These are phyloP conservation scores for Corymbia calophylla DNA, from an alignment of 441 rosid species.

Conservation along the genomic window DNA sequence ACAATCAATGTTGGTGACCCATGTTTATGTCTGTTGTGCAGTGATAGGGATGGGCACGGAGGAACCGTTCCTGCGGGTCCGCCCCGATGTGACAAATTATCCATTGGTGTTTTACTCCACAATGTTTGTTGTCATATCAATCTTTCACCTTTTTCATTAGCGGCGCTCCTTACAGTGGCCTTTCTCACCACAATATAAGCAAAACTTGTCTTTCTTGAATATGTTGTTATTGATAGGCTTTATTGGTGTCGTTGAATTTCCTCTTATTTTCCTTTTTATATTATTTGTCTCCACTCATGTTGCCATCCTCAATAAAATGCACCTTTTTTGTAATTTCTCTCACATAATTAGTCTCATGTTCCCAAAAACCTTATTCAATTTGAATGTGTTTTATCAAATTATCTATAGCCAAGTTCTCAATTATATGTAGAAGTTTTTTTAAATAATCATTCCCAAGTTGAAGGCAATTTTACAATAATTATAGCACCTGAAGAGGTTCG, in stretches of 20 bases:
- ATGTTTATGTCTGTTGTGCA: too few relatives aligned
- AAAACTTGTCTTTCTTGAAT: not conserved
- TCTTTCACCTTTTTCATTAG: not conserved
- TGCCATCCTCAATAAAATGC: not conserved
- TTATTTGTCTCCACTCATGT: not conserved
- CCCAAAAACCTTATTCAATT: not conserved
- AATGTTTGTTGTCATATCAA: not conserved
- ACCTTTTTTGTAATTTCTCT: not conserved
- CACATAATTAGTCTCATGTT: not conserved
- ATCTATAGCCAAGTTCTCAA: too few relatives aligned
- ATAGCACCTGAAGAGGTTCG: accelerated
- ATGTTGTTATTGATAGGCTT: not conserved
- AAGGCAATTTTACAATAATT: too few relatives aligned
- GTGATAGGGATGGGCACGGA: not conserved
- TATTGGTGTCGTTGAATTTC: not conserved
- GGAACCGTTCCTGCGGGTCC: not conserved
- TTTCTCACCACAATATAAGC: not conserved
- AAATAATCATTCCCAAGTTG: too few relatives aligned
- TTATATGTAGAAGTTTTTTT: too few relatives aligned
- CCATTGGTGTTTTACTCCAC: not conserved
- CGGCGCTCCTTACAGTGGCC: not conserved
- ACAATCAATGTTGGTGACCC: too few relatives aligned
- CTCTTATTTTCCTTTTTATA: not conserved
- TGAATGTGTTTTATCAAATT: not conserved
- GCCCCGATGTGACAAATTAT: not conserved